phyloP scores from a whole-genome alignment of 306 rosid species.

The Cicer cuneatum region DNA sequence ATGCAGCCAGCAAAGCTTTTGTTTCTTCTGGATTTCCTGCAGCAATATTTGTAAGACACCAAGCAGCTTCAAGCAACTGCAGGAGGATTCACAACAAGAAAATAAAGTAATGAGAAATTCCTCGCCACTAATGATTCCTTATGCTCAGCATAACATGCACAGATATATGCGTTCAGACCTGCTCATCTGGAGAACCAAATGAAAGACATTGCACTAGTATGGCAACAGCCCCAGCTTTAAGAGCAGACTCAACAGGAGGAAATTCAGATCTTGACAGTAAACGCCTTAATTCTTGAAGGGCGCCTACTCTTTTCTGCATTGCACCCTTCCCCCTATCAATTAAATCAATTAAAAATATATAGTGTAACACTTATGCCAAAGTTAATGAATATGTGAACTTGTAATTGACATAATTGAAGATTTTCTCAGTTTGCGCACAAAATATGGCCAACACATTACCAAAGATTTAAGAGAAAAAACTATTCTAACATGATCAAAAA shows the following conservation, averaged over 20 bases:
- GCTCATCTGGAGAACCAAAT: slow-evolving; percentile 95
- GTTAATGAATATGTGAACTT: slow-evolving; percentile 31
- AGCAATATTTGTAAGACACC: slow-evolving; percentile 98
- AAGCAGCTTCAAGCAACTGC: slow-evolving; percentile 98
- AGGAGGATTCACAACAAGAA: slow-evolving; percentile 47
- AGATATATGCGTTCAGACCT: slow-evolving; percentile 55
- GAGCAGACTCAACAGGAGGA: slow-evolving; percentile 89
- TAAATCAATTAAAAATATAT: slow-evolving; percentile 22
- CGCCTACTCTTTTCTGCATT: slow-evolving; percentile 71
- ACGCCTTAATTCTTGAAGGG: slow-evolving; percentile 85
- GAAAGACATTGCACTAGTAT: slow-evolving; percentile 86
- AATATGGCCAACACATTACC: slow-evolving; percentile 16
- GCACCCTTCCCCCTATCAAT: slow-evolving; percentile 90
- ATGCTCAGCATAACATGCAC: slow-evolving; percentile 19
- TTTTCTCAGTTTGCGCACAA: slow-evolving; percentile 30
- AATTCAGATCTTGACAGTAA: slow-evolving; percentile 82
- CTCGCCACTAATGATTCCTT: slow-evolving; percentile 21
- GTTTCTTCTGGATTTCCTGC: slow-evolving; percentile 98
- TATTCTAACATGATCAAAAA: neutral
- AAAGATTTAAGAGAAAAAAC: neutral
- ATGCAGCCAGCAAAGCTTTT: slow-evolving; percentile 83
- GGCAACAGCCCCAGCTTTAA: slow-evolving; percentile 81
- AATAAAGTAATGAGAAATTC: slow-evolving; percentile 38
- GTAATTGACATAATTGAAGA: slow-evolving; percentile 27
- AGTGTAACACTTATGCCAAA: slow-evolving; percentile 15